Conservation (phyloP, 352 stramenopile species). For the Globisporangium echinulatum region DNA sequence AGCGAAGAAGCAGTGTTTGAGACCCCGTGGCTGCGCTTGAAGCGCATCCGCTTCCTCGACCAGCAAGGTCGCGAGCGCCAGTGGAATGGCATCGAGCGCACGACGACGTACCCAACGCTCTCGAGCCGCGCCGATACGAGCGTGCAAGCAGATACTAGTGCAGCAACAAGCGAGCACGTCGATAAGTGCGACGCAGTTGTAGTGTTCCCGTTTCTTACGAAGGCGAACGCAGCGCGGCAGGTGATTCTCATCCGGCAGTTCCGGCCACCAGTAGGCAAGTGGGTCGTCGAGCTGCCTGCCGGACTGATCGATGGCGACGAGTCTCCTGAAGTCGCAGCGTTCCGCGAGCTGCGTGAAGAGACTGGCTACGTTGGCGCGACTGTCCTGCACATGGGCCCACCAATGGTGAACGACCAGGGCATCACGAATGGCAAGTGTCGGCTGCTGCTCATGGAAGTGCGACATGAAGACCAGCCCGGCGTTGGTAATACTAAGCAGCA, state of each 20-base stretch:
- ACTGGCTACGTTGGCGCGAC: constrained; percentile 50
- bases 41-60: constrained; percentile 64
- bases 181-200: constrained; percentile 56
- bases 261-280: constrained; percentile 75
- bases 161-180: too few relatives aligned
- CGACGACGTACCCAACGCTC: constrained; percentile 44
- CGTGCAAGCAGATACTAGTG: not conserved
- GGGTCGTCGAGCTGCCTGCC: constrained; percentile 88
- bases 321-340: constrained; percentile 57
- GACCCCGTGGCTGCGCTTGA: constrained; percentile 20
- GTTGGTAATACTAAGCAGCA: constrained; percentile 23
- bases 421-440: constrained; percentile 71
- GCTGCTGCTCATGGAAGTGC: constrained; percentile 56
- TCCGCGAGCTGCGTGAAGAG: constrained; percentile 86
- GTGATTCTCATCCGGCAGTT: constrained; percentile 90
- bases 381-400: constrained; percentile 47
- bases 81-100: constrained; percentile 64
- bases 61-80: constrained; percentile 33
- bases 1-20: not conserved
- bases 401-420: constrained; percentile 78
- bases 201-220: constrained; percentile 65
- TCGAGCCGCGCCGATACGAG: not conserved
- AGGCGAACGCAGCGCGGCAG: constrained; percentile 16
- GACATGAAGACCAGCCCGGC: constrained; percentile 25
- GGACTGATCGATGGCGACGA: constrained; percentile 88